Base-by-base conservation (phyloP, 106 monocot genomes). In the Allium cepa region DNA sequence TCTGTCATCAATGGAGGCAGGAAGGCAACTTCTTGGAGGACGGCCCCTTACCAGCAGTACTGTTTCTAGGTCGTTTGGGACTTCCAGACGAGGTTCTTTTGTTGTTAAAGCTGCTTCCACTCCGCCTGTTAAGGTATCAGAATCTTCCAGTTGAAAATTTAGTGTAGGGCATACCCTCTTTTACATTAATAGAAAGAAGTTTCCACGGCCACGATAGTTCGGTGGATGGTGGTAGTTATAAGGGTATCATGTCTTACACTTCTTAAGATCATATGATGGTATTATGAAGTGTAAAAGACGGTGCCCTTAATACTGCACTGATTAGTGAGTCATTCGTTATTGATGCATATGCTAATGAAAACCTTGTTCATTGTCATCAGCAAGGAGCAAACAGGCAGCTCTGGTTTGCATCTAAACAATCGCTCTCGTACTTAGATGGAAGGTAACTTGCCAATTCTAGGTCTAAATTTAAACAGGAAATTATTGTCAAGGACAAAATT, bases 341-440 rank as follows among this genome's bases (percentile, higher is more conserved):
- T 7, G 57, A 46, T 58, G 17, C 36, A 36, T 36, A 36, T 1
- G 49, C 18, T 59, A 26, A 70, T 11, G 13, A 46, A 11, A 71
- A 46, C 45, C 0, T 51, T 59, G 17, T 68, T 46, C n/a, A 53
- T 56, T 49, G 26, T 7, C 71, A 46, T 48, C 88, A 94, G 94
- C 84, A 84, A 84, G 83, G 79, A 55, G 81, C 85, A 62, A 67
- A 97, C 67, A 84, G 96, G 59, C 88, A 89, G 81, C 88, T 97
- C 1, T 97, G 92, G 96, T 97, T 97, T 64, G 96, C 96, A 51
- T 97, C 96, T 68, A 89, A 92, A 68, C 96, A 97, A 62, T 92
- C 92, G 22, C 89, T 97, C 56, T 65, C 84, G 28, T 97, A 97
- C 75, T 72, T 97, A 47, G 96, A 97, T 69, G 96, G 96, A 69